Conservation (phyloP, 495 filamentous ascomycete genomes). For the Podospora fimiseda region DNA sequence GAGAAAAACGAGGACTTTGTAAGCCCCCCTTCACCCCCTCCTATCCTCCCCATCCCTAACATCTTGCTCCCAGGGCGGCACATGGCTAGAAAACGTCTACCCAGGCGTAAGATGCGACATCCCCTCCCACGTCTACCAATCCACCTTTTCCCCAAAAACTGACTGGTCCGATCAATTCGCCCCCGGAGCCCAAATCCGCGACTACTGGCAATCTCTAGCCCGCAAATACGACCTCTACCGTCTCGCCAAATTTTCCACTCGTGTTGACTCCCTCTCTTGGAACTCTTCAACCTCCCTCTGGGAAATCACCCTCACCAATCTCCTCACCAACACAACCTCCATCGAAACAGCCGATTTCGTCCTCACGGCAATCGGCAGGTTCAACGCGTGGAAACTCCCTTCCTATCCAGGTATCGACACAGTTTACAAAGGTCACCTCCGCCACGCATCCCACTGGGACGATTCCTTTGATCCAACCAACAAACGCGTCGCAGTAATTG, state of each 20-base stretch:
- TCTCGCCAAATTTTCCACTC: slow-evolving; percentile 44
- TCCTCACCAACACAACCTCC: slow-evolving; percentile 29
- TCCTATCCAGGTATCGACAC: slow-evolving; percentile 48
- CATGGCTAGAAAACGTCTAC: slow-evolving; percentile 69
- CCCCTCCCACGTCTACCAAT: slow-evolving; percentile 66
- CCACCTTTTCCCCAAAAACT: slow-evolving; percentile 57
- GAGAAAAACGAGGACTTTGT: slow-evolving; percentile 66
- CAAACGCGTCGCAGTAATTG: slow-evolving; percentile 50
- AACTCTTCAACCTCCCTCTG: slow-evolving; percentile 45
- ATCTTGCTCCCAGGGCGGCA: slow-evolving; percentile 55
- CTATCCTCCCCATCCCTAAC: too few species aligned
- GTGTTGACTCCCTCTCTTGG: slow-evolving; percentile 51
- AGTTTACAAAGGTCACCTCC: slow-evolving; percentile 50
- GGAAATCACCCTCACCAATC: slow-evolving; percentile 34
- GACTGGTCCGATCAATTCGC: slow-evolving; percentile 64
- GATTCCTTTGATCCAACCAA: slow-evolving; percentile 44
- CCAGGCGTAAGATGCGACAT: slow-evolving; percentile 65
- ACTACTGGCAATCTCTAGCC: slow-evolving; percentile 57
- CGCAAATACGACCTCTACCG: slow-evolving; percentile 56
- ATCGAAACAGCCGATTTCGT: slow-evolving; percentile 41
- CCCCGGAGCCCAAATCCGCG: slow-evolving; percentile 55
- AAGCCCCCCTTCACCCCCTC: slow-evolving; percentile 8
- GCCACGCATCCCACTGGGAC: slow-evolving; percentile 47
- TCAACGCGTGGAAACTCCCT: slow-evolving; percentile 55
- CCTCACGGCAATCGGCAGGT: slow-evolving; percentile 47